These are phyloP conservation scores for Helianthus tuberosus DNA, from an alignment of 129 eudicot genomes.

Conservation along the genomic window DNA sequence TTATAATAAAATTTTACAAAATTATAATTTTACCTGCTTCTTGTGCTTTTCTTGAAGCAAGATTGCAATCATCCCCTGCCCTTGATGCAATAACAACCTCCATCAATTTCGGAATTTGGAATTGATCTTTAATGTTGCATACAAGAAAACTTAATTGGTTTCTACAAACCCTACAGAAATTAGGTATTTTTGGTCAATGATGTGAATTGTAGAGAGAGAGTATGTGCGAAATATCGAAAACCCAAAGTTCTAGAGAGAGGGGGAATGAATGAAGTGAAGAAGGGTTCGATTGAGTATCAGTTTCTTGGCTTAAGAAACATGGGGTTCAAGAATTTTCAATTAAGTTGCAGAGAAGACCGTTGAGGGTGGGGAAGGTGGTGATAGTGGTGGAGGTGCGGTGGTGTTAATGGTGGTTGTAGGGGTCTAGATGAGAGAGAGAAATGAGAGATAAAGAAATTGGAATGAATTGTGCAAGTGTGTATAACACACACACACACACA, in stretches of 20 bases:
- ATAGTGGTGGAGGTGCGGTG: no score
- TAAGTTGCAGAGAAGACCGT: constrained; percentile 44
- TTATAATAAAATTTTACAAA: neutral
- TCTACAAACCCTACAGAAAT: constrained; percentile 8
- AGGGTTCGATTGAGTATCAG: no score
- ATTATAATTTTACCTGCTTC: constrained; percentile 86
- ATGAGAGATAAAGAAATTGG: no score
- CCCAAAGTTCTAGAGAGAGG: constrained; percentile 10
- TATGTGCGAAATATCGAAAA: constrained; percentile 12
- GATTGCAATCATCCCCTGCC: constrained; percentile 54
- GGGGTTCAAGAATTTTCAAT: constrained; percentile 23
- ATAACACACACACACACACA: no score
- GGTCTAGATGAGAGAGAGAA: no score
- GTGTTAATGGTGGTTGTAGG: no score
- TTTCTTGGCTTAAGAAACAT: neutral
- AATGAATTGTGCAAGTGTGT: no score
- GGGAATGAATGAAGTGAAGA: constrained; percentile 3
- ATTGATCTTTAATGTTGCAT: constrained; percentile 31
- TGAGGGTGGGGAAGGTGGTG: no score
- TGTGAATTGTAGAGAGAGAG: constrained; percentile 4
- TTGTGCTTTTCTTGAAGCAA: constrained; percentile 93
- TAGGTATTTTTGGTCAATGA: neutral
- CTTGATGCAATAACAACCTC: constrained; percentile 53
- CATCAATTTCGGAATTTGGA: constrained; percentile 46
- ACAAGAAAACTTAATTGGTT: constrained; percentile 22